These are phyloP conservation scores for Uronychia setigera DNA, from an alignment of 73 alveolate species.

Conservation along the genomic window DNA sequence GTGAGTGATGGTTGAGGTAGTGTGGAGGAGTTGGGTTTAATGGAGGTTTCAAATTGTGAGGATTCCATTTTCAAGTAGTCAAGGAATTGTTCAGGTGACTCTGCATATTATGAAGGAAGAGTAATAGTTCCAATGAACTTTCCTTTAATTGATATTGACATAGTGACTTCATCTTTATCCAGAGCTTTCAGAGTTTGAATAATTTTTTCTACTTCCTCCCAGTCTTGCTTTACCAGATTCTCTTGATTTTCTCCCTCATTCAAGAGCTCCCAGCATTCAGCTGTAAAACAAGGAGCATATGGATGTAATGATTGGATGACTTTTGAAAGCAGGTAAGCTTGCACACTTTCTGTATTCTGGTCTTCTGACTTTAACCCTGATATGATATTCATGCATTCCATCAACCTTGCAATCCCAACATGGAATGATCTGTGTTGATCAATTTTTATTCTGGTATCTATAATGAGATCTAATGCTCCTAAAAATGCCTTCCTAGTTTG, in stretches of 20 bases:
- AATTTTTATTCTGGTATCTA: slow-evolving; percentile 18
- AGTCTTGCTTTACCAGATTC: not conserved
- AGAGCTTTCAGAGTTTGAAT: not conserved
- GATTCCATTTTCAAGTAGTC: not conserved
- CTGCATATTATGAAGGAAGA: not conserved
- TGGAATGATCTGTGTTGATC: slow-evolving; percentile 47
- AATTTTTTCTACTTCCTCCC: slow-evolving; percentile 12
- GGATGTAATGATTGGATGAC: not conserved
- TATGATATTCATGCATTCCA: slow-evolving; percentile 53
- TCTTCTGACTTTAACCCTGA: slow-evolving; percentile 7
- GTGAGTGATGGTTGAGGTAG: too few relatives aligned
- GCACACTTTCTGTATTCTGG: not conserved
- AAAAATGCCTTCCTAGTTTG: not conserved
- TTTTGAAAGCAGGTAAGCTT: not conserved
- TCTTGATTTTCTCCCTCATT: not conserved
- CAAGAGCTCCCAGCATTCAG: slow-evolving; percentile 1
- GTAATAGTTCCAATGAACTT: slow-evolving; percentile 14
- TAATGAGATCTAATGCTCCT: not conserved
- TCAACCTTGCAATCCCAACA: slow-evolving; percentile 68
- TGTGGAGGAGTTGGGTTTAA: not conserved
- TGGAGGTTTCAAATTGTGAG: not conserved
- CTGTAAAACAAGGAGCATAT: not conserved
- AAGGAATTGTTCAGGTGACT: not conserved
- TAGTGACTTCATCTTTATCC: not conserved
- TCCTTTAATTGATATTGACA: slow-evolving; percentile 9